phyloP scores from a whole-genome alignment of 495 filamentous ascomycete genomes.

The Penicillium lividum region DNA sequence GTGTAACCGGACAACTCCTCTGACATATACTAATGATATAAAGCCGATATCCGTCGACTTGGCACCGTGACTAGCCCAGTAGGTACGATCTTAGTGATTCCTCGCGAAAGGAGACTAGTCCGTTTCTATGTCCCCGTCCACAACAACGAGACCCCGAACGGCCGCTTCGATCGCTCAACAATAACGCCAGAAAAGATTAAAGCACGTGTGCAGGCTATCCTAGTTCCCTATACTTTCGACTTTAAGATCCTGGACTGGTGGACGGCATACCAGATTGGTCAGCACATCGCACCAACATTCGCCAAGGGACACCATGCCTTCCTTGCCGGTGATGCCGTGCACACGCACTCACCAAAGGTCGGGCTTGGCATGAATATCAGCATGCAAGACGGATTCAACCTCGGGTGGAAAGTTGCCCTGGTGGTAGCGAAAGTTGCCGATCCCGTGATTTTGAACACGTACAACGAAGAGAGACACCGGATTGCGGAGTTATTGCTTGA shows the following conservation, averaged over 20 bases:
- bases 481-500: conserved; percentile 70
- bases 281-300: conserved; percentile 69
- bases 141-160: conserved; percentile 15
- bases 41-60: conserved; percentile 61
- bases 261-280: conserved; percentile 66
- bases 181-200: conserved; percentile 62
- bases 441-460: conserved; percentile 64
- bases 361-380: conserved; percentile 86
- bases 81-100: conserved; percentile 67
- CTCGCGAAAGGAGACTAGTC: conserved; percentile 65
- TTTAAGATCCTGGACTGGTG: conserved; percentile 61
- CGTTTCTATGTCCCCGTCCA: conserved; percentile 72
- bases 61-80: conserved; percentile 60
- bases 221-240: conserved; percentile 61
- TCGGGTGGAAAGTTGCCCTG: conserved; percentile 78
- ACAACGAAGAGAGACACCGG: conserved; percentile 67
- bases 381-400: conserved; percentile 76
- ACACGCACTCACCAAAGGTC: conserved; percentile 83
- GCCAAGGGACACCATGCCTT: conserved; percentile 69
- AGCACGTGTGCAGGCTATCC: conserved; percentile 58
- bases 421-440: conserved; percentile 60
- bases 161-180: conserved; percentile 49
- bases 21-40: no score
- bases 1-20: conserved; percentile 4
- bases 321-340: conserved; percentile 77